Percentiles rank a stretch among this genome's conserved stretches.
Evolutionary conservation across 2,329 filamentous ascomycete genomes (phyloP).

Genomic region (Paecilomyces dactylethromorphus): DNA sequence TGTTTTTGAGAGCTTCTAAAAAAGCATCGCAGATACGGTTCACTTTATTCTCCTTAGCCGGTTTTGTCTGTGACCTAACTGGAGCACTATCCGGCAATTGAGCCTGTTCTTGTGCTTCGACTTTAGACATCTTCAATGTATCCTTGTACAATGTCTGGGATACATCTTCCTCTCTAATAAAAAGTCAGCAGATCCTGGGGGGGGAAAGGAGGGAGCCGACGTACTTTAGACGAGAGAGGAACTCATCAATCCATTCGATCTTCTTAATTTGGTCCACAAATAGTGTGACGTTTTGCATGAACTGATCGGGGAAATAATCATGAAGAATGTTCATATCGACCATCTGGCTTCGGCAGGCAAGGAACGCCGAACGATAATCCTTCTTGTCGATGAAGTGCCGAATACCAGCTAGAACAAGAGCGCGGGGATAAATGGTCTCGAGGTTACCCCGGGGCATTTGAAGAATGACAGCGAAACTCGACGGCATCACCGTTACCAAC

Average conservation of each 20-base stretch:
- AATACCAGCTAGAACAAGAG: slow-evolving; percentile 87
- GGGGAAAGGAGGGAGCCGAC: slow-evolving; percentile 12
- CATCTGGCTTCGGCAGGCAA: slow-evolving; percentile 81
- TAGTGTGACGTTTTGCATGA: slow-evolving; percentile 65
- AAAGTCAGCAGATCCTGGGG: slow-evolving; percentile 17
- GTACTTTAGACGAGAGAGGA: slow-evolving; percentile 77
- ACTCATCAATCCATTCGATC: slow-evolving; percentile 77
- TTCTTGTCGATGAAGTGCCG: slow-evolving; percentile 71
- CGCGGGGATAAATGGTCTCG: slow-evolving; percentile 89
- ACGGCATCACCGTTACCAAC: slow-evolving; percentile 83
- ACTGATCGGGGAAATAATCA: slow-evolving; percentile 83
- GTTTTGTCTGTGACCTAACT: slow-evolving; percentile 4
- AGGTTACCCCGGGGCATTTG: slow-evolving; percentile 96
- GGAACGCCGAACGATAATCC: slow-evolving; percentile 77
- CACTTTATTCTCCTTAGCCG: slow-evolving; percentile 54
- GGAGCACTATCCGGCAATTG: slow-evolving; percentile 10
- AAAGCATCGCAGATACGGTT: slow-evolving; percentile 86
- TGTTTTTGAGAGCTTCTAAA: slow-evolving; percentile 57
- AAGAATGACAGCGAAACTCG: slow-evolving; percentile 74
- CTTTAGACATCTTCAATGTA: slow-evolving; percentile 53
- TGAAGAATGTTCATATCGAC: slow-evolving; percentile 98
- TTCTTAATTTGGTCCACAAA: slow-evolving; percentile 83
- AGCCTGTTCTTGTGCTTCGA: slow-evolving; percentile 16
- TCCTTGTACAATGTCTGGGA: slow-evolving; percentile 90
- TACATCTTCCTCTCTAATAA: slow-evolving; percentile 71